A percentile compares a stretch with the other conserved stretches of the same genome.
Conservation (phyloP, 768 basidiomycete genomes). For the Amyloporia xantha region DNA sequence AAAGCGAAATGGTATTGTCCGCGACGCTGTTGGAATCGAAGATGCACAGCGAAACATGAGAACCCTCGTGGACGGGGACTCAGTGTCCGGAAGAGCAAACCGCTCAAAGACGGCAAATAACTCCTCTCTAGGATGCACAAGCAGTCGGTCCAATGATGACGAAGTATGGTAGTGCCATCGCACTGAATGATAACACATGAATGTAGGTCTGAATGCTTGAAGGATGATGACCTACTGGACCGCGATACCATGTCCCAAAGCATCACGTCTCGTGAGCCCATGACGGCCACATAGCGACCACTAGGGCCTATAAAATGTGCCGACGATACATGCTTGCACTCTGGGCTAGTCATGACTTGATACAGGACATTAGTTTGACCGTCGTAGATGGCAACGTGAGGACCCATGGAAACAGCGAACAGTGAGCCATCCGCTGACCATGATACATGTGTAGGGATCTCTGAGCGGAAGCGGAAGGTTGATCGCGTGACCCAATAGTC, state of each 20-base stretch:
- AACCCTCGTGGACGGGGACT: slow-evolving; percentile 27
- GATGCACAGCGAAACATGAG: slow-evolving; percentile 44
- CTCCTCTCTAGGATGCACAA: slow-evolving; percentile 51
- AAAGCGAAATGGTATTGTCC: slow-evolving; percentile 56
- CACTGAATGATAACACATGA: slow-evolving; percentile 35
- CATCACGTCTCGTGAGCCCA: slow-evolving; percentile 41
- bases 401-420: slow-evolving; percentile 63
- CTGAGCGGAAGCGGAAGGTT: slow-evolving; percentile 60
- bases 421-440: slow-evolving; percentile 89
- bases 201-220: slow-evolving; percentile 3
- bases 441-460: slow-evolving; percentile 54
- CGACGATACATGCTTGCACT: slow-evolving; percentile 37
- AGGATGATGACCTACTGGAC: slow-evolving; percentile 36
- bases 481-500: slow-evolving; percentile 81
- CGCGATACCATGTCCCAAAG: slow-evolving; percentile 70
- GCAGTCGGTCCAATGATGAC: slow-evolving; percentile 35
- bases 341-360: slow-evolving; percentile 53
- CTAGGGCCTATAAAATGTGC: slow-evolving; percentile 62
- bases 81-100: slow-evolving; percentile 12
- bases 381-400: slow-evolving; percentile 70
- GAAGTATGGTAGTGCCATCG: slow-evolving; percentile 46
- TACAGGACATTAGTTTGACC: slow-evolving; percentile 52
- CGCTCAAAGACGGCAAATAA: slow-evolving; percentile 53
- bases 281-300: slow-evolving; percentile 65
- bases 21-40: slow-evolving; percentile 35